Conservation (phyloP, 768 basidiomycete genomes). For the Lepiota venenata region DNA sequence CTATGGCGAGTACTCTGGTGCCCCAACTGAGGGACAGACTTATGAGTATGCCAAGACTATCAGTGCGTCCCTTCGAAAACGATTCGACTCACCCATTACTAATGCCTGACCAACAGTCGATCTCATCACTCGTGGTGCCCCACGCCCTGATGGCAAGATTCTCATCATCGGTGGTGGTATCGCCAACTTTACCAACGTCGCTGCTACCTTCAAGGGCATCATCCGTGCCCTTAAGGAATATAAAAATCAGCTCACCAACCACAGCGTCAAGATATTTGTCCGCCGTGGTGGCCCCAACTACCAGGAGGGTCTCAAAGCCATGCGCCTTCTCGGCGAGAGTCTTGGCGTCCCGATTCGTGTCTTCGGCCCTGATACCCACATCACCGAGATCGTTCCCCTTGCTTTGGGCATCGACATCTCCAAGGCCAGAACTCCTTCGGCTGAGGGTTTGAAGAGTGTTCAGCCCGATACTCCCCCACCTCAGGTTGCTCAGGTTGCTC, state of each 20-base stretch:
- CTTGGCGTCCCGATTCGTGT: slow-evolving; percentile 97
- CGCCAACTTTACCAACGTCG: slow-evolving; percentile 99
- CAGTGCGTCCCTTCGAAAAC: slow-evolving; percentile 42
- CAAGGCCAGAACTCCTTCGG: slow-evolving; percentile 33
- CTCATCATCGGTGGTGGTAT: slow-evolving; percentile 99
- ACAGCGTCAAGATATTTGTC: slow-evolving; percentile 93
- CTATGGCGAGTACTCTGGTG: slow-evolving; percentile 99
- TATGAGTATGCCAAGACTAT: slow-evolving; percentile 99
- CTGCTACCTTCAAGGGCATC: slow-evolving; percentile 99
- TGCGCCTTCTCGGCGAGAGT: slow-evolving; percentile 95
- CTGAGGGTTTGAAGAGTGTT: slow-evolving; percentile 30
- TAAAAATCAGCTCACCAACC: slow-evolving; percentile 78
- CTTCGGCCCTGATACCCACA: slow-evolving; percentile 97
- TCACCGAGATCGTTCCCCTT: slow-evolving; percentile 97
- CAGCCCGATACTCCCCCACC: slow-evolving; percentile 36
- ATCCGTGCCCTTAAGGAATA: slow-evolving; percentile 94
- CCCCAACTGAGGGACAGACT: slow-evolving; percentile 96
- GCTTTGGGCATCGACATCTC: slow-evolving; percentile 81
- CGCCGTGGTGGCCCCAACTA: slow-evolving; percentile 99
- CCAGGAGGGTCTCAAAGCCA: slow-evolving; percentile 96
- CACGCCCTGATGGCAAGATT: slow-evolving; percentile 88
- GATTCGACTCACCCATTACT: not conserved
- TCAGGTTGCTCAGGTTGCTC: slow-evolving; percentile 32
- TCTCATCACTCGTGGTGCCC: slow-evolving; percentile 87
- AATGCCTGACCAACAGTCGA: slow-evolving; percentile 52